Evolutionary conservation across 306 rosid genomes (phyloP).

Genomic region (Rosa chinensis): DNA sequence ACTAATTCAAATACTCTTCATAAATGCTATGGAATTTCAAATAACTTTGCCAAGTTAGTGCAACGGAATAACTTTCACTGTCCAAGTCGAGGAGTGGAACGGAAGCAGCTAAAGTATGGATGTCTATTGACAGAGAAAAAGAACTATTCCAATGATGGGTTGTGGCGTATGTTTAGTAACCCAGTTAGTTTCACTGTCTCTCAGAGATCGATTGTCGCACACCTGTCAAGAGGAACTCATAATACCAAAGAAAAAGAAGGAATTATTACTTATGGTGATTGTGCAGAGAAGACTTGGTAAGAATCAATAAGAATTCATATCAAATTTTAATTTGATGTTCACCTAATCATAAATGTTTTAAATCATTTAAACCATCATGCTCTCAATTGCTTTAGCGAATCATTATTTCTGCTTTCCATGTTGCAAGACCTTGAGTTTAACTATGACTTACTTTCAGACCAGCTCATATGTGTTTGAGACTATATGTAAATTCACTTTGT

Average conservation of each 20-base stretch:
- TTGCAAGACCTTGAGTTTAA: not conserved
- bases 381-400: not conserved
- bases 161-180: slow-evolving; percentile 39
- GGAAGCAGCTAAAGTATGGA: slow-evolving; percentile 39
- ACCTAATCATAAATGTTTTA: not conserved
- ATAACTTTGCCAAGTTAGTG: slow-evolving; percentile 40
- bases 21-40: slow-evolving; percentile 41
- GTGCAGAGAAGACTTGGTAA: slow-evolving; percentile 57
- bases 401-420: not conserved
- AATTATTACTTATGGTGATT: slow-evolving; percentile 51
- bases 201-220: slow-evolving; percentile 43
- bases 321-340: not conserved
- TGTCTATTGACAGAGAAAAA: slow-evolving; percentile 31
- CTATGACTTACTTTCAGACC: not conserved
- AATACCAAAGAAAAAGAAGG: slow-evolving; percentile 58
- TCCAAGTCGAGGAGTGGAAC: slow-evolving; percentile 42
- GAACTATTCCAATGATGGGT: slow-evolving; percentile 34
- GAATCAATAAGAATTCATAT: not conserved
- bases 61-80: slow-evolving; percentile 43
- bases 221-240: slow-evolving; percentile 57
- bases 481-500: not conserved
- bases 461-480: not conserved
- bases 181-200: slow-evolving; percentile 42
- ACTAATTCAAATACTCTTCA: slow-evolving; percentile 45
- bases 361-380: not conserved